phyloP scores from a whole-genome alignment of 164 flowering plant species.

The Brasenia schreberi region DNA sequence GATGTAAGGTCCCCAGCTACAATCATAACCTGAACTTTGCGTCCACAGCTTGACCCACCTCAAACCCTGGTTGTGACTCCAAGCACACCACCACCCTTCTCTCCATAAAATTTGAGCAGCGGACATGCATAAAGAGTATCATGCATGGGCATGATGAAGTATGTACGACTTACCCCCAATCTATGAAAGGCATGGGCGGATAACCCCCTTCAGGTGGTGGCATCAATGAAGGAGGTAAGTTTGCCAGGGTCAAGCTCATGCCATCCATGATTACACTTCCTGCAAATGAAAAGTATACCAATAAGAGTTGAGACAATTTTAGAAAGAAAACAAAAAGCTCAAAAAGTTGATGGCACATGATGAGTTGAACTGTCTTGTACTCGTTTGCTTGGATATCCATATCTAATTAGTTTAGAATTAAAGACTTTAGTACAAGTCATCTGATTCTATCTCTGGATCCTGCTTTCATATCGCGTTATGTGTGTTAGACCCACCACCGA shows the following conservation, averaged over 20 bases:
- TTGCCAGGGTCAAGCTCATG: slow-evolving; percentile 44
- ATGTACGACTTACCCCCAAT: slow-evolving; percentile 58
- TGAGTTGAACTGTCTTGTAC: neutral
- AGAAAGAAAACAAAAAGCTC: neutral
- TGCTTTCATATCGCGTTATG: no score
- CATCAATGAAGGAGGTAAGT: slow-evolving; percentile 75
- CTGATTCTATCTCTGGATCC: no score
- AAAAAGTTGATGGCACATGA: neutral
- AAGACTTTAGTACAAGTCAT: no score
- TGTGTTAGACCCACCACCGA: no score
- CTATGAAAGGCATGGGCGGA: slow-evolving; percentile 60
- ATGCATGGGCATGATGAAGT: neutral
- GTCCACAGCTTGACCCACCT: neutral
- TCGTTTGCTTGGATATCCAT: no score
- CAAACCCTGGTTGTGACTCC: neutral
- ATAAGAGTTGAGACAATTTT: neutral
- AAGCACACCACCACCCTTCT: neutral
- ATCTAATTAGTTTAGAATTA: no score
- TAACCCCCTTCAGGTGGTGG: slow-evolving; percentile 92
- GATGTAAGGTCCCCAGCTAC: no score
- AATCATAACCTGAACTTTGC: no score
- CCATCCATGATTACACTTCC: slow-evolving; percentile 29
- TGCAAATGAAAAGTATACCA: slow-evolving; percentile 10
- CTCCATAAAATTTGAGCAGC: neutral
- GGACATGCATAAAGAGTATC: neutral